These are phyloP conservation scores for Phyllachora maydis DNA, from an alignment of 2,329 filamentous ascomycete genomes.

Conservation along the genomic window DNA sequence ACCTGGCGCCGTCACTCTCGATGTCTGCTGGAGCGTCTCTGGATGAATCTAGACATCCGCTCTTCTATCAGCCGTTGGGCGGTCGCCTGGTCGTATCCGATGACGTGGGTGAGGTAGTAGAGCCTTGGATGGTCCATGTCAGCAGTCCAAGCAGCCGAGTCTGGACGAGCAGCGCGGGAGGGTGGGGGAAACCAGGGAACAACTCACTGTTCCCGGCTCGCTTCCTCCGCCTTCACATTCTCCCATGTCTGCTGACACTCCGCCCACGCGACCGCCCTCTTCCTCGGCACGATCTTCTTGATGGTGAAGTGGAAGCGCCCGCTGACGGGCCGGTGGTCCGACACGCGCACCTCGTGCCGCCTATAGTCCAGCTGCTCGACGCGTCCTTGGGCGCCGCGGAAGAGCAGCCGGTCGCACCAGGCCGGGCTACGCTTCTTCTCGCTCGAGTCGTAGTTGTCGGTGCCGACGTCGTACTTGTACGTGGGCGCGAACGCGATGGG, in stretches of 20 bases:
- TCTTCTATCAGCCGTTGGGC: conserved; percentile 24
- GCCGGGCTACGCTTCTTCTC: conserved; percentile 89
- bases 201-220: conserved; percentile 58
- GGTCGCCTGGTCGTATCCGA: conserved; percentile 32
- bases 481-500: conserved; percentile 87
- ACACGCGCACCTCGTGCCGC: conserved; percentile 74
- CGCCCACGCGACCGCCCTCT: conserved; percentile 47
- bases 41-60: conserved; percentile 9
- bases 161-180: too few relatives aligned
- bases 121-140: conserved; percentile 17
- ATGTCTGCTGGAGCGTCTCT: conserved; percentile 9
- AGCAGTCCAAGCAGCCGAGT: too few relatives aligned
- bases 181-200: too few relatives aligned
- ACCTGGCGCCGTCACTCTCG: too few relatives aligned
- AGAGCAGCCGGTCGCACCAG: conserved; percentile 92
- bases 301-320: conserved; percentile 65
- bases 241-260: conserved; percentile 58
- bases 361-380: conserved; percentile 78
- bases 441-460: conserved; percentile 80
- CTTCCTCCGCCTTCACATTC: conserved; percentile 45
- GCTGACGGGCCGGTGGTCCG: conserved; percentile 84
- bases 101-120: conserved; percentile 25
- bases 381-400: conserved; percentile 47
- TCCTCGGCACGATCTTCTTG: conserved; percentile 56
- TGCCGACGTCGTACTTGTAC: conserved; percentile 96